These are phyloP conservation scores for Coelastrella sp. DNA, from an alignment of 139 green algal species.

Conservation along the genomic window DNA sequence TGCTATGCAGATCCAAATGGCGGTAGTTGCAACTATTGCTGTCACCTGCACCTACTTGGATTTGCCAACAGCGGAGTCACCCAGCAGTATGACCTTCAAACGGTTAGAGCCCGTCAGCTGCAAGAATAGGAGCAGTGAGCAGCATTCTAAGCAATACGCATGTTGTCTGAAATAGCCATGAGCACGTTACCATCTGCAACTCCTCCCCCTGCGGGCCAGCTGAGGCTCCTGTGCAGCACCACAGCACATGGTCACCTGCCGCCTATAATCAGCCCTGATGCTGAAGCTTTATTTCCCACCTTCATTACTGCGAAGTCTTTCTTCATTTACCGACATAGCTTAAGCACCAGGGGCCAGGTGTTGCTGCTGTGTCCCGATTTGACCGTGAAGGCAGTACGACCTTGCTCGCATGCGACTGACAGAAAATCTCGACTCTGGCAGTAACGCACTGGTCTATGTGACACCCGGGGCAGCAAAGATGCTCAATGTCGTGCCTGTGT, in stretches of 20 bases:
- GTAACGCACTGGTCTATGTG: too few species aligned
- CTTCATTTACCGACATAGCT: not conserved
- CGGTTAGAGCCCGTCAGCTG: slow-evolving; percentile 64
- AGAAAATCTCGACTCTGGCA: too few species aligned
- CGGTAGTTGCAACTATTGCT: not conserved
- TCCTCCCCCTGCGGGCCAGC: slow-evolving; percentile 60
- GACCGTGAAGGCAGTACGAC: too few species aligned
- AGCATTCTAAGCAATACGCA: too few species aligned
- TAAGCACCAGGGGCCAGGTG: not conserved
- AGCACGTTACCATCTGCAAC: slow-evolving; percentile 55
- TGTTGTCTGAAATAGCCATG: too few species aligned
- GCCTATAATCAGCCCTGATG: too few species aligned
- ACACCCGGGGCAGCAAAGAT: too few species aligned
- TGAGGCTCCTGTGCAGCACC: not conserved
- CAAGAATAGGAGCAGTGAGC: not conserved
- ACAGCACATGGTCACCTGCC: not conserved
- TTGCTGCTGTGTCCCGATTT: too few species aligned
- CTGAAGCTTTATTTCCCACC: not conserved
- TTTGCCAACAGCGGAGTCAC: slow-evolving; percentile 79
- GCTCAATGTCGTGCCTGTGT: too few species aligned
- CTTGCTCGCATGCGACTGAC: too few species aligned
- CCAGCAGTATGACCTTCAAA: slow-evolving; percentile 76
- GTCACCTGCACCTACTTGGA: slow-evolving; percentile 61
- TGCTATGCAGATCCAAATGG: not conserved
- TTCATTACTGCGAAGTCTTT: slow-evolving; percentile 16